Evolutionary conservation across 768 basidiomycete species (phyloP).

Genomic region (Mycena indigotica): DNA sequence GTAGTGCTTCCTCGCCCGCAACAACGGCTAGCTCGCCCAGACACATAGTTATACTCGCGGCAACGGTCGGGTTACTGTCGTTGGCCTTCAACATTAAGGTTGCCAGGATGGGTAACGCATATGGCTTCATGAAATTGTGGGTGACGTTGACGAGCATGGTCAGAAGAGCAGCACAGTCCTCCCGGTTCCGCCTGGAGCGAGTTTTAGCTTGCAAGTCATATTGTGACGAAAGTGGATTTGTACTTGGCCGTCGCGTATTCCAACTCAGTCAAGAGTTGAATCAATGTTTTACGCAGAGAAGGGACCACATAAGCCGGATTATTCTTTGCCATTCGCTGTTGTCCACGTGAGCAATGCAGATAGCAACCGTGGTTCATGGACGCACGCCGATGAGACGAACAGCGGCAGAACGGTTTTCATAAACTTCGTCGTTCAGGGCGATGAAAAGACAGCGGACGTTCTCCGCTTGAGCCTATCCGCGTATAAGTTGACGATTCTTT

Average conservation of each 20-base stretch:
- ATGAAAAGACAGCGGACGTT: constrained; percentile 98
- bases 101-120: constrained; percentile 91
- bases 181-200: constrained; percentile 68
- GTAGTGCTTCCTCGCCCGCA: constrained; percentile 87
- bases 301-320: constrained; percentile 99
- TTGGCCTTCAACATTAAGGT: constrained; percentile 89
- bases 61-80: constrained; percentile 83
- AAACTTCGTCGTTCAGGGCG: constrained; percentile 95
- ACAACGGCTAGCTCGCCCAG: constrained; percentile 92
- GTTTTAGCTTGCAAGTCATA: not conserved
- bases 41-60: constrained; percentile 90
- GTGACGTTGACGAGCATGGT: constrained; percentile 90
- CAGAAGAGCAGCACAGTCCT: constrained; percentile 90
- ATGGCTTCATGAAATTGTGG: constrained; percentile 91
- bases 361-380: not conserved
- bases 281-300: constrained; percentile 89
- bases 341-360: not conserved
- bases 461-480: constrained; percentile 78
- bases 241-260: constrained; percentile 90
- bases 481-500: not conserved
- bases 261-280: constrained; percentile 93
- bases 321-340: constrained; percentile 76
- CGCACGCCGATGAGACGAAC: constrained; percentile 77
- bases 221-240: not conserved
- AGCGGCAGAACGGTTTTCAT: constrained; percentile 90